A percentile compares a stretch with the other conserved stretches of the same genome.
Conservation (phyloP, 768 basidiomycete species). For the Tricholoma matsutake region DNA sequence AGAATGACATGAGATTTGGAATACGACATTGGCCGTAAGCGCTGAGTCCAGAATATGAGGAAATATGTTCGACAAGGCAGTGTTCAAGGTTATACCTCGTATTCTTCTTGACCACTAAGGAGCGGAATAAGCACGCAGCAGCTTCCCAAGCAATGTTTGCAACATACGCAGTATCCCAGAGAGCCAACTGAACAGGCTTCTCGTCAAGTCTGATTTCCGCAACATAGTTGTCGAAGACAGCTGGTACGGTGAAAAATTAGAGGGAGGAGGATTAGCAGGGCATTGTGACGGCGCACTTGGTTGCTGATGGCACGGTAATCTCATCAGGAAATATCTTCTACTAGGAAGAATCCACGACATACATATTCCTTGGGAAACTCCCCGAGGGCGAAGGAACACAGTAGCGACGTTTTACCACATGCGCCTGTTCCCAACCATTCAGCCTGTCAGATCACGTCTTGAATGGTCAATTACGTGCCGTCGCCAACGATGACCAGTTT, state of each 20-base stretch:
- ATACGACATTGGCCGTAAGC: conserved; percentile 94
- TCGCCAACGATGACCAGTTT: conserved; percentile 98
- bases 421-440: conserved; percentile 55
- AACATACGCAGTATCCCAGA: conserved; percentile 99
- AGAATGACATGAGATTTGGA: conserved; percentile 98
- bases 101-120: conserved; percentile 93
- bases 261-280: conserved; percentile 10
- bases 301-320: conserved; percentile 39
- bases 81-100: conserved; percentile 60
- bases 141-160: conserved; percentile 3
- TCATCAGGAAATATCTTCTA: conserved; percentile 8
- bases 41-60: conserved; percentile 39
- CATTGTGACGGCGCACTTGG: conserved; percentile 43
- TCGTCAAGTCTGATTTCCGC: conserved; percentile 97
- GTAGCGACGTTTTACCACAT: conserved; percentile 91
- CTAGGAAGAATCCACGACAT: conserved; percentile 31
- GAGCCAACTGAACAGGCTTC: conserved; percentile 93
- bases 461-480: conserved; percentile 49
- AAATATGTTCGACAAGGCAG: conserved; percentile 6
- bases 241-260: conserved; percentile 37
- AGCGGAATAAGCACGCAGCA: conserved; percentile 13
- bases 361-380: conserved; percentile 97
- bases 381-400: conserved; percentile 90
- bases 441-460: conserved; percentile 15
- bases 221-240: conserved; percentile 98